These are phyloP conservation scores for Backusella luteola DNA, from an alignment of 192 early-diverging fungal species.

Conservation along the genomic window DNA sequence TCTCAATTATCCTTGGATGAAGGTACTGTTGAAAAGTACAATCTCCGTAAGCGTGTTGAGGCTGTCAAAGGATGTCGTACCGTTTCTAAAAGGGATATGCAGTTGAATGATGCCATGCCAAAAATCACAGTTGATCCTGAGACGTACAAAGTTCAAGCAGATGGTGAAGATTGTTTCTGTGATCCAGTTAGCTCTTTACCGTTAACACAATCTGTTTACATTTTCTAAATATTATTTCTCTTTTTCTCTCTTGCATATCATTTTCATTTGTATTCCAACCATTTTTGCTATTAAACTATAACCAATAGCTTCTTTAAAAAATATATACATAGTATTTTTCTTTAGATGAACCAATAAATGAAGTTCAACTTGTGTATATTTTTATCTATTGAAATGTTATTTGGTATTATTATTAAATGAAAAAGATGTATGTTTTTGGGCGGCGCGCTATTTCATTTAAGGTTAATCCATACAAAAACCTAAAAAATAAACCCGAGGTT, in stretches of 20 bases:
- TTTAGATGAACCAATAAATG: background rate
- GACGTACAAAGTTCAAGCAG: constrained; percentile 82
- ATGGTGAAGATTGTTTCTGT: constrained; percentile 67
- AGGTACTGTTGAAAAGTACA: constrained; percentile 55
- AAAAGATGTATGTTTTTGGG: background rate
- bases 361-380: background rate
- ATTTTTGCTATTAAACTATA: background rate
- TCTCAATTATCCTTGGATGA: constrained; percentile 69
- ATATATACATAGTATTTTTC: background rate
- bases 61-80: constrained; percentile 74
- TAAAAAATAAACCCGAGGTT: background rate
- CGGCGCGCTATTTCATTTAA: background rate
- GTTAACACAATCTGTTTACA: constrained; percentile 65
- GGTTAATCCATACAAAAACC: background rate
- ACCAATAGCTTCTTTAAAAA: background rate
- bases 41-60: constrained; percentile 63
- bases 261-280: constrained; percentile 7
- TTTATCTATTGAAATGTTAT: background rate
- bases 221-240: constrained; percentile 43
- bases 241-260: background rate
- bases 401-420: no score
- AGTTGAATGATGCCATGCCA: constrained; percentile 77
- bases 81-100: constrained; percentile 86
- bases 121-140: constrained; percentile 87
- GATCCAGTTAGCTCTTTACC: constrained; percentile 72